Conservation (phyloP, 805 yeast genomes). For the Sugiyamaella valdiviana region DNA sequence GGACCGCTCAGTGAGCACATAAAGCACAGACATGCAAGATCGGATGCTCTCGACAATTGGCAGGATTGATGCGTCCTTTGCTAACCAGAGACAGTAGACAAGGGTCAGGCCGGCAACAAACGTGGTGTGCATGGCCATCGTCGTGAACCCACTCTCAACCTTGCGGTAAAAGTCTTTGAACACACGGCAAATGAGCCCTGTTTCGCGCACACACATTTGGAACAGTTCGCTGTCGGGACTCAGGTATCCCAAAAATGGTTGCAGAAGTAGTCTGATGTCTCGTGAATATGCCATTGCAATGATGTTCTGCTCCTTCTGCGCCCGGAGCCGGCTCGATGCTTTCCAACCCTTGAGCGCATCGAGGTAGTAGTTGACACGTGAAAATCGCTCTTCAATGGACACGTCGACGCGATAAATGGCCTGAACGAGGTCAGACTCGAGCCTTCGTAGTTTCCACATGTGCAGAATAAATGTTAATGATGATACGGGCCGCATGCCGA, state of each 20-base stretch:
- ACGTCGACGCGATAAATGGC: conserved; percentile 36
- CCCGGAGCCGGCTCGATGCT: conserved; percentile 27
- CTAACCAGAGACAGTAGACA: conserved; percentile 60
- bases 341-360: conserved; percentile 55
- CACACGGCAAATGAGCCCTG: conserved; percentile 61
- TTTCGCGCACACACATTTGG: conserved; percentile 64
- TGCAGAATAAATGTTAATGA: conserved; percentile 47
- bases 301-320: conserved; percentile 45
- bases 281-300: conserved; percentile 53
- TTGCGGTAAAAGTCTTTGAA: conserved; percentile 58
- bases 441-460: conserved; percentile 48
- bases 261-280: conserved; percentile 53
- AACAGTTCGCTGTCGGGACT: conserved; percentile 56
- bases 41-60: conserved; percentile 51
- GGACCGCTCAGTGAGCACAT: conserved; percentile 62
- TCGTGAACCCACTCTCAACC: conserved; percentile 57
- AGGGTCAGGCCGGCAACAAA: conserved; percentile 66
- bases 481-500: conserved; percentile 15
- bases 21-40: conserved; percentile 58
- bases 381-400: conserved; percentile 37
- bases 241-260: conserved; percentile 56
- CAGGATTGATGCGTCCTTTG: conserved; percentile 41
- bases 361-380: conserved; percentile 46
- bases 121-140: conserved; percentile 59
- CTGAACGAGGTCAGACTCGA: conserved; percentile 56